Base-by-base conservation (phyloP, 768 basidiomycete genomes). In the Dentipellis sp. region DNA sequence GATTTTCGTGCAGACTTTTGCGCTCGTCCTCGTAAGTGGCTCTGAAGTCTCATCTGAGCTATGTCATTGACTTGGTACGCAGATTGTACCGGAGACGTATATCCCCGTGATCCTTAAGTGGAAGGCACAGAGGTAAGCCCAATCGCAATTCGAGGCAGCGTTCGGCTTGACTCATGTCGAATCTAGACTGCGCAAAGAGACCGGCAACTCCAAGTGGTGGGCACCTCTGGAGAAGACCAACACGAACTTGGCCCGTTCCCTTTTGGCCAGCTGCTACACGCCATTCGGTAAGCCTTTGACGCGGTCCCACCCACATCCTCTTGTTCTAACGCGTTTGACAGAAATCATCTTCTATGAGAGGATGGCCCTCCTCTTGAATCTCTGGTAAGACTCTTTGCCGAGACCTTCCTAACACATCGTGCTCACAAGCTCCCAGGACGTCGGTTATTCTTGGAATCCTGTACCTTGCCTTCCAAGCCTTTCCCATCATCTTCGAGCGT, bases 81-180 rank as follows among this genome's bases (percentile, higher is more conserved):
- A 88, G 79, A 64, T 86, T 36, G 79, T 88, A 0, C 86, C 86
- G 2, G 91, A 92, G 70, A 88, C 88, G 0, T 90, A 82, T 62
- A 68, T 66, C 2, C 84, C 88, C 0, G 74, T 83, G 7, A 69
- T 92, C 7, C 66, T 80, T 35, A 79, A 81, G 64, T 66, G 64
- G 48, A 89, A 90, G 63, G 88, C 85, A 14, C 65, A 62, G 38
- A 74, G 70, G 84, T 81, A 54, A 58, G 66, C 10, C 54, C 17
- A 34, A 14, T 12, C 11, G 23, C n/a, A 34, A n/a, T 4, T 12
- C 39, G 17, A 4, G 4, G 5, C 1, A 29, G 3, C 42, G 2
- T 16, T n/a, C 40, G 29, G 35, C 17, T 14, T 21, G 11, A 36
- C 34, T 14, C 14, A 19, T 42, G 39, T 45, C 10, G 14, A 21